Conservation (phyloP, 1,139 yeast genomes). For the Suhomyces ambrosiae region DNA sequence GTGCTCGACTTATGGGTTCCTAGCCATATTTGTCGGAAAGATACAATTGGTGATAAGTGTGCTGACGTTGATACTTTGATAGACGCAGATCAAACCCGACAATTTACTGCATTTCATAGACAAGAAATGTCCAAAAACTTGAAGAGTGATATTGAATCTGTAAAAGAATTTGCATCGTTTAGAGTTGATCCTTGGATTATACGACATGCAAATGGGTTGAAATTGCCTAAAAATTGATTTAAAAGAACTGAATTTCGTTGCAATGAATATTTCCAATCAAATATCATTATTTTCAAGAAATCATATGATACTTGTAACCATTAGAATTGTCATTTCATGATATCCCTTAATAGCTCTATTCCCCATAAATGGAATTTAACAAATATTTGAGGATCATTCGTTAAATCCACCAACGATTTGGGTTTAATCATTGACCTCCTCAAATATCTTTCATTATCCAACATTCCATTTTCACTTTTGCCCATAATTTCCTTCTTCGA, state of each 20-base stretch:
- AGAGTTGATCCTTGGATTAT: conserved; percentile 17
- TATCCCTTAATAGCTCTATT: conserved; percentile 44
- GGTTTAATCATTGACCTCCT: conserved; percentile 57
- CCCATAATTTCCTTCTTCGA: conserved; percentile 6
- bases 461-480: conserved; percentile 18
- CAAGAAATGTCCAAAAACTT: conserved; percentile 5
- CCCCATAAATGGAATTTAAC: conserved; percentile 71
- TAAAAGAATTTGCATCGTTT: conserved; percentile 8
- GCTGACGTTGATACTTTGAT: conserved; percentile 20
- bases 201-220: not conserved
- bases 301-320: no score
- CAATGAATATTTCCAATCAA: no score
- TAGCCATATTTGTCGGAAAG: conserved; percentile 23
- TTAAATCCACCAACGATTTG: conserved; percentile 57
- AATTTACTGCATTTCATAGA: conserved; percentile 17
- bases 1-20: conserved; percentile 36
- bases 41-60: conserved; percentile 25
- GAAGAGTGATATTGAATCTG: not conserved
- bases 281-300: no score
- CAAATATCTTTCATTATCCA: conserved; percentile 56
- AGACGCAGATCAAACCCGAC: conserved; percentile 22
- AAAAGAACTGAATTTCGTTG: not conserved
- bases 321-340: conserved; percentile 15
- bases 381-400: conserved; percentile 62
- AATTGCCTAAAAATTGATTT: not conserved